Base-by-base conservation (phyloP, 805 yeast genomes). In the Starmerella lactis-condensi region DNA sequence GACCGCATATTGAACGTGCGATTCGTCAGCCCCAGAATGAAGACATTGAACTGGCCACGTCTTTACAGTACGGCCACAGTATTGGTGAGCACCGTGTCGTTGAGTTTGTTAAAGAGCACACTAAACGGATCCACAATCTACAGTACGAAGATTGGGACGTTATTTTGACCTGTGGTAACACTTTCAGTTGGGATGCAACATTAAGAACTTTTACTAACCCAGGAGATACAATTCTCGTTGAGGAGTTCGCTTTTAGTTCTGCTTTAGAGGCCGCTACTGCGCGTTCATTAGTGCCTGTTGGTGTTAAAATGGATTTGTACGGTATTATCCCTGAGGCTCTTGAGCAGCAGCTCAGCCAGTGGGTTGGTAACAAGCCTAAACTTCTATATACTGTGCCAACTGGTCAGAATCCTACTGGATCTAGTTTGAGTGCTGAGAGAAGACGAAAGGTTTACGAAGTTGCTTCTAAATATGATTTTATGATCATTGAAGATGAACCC, bases 401-500 rank as follows among this genome's bases (percentile, higher is more conserved):
- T 6, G 98, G 98, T 40, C 96, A 89, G 61, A 85, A 85, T 65
- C 98, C 98, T 41, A 83, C 95, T 13, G 98, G 98, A 23, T 72
- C 92, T 3, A 76, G 81, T 16, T 61, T 89, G 46, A 61, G 75
- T 22, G 57, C 48, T 17, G 83, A 78, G 47, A 72, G 96, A 60
- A 77, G 94, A 59, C 52, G 57, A 39, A 68, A 64, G 34, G 66
- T 89, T 43, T 83, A 82, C 57, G 64, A 67, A 38, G 51, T 85
- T 39, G 85, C 92, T 22, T 72, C 69, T 50, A 73, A 79, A 59
- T 76, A 82, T 54, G 94, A 89, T 57, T 64, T 85, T 51, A 47
- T 85, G 34, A 73, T 85, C 43, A 54, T 85, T 31, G 98, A 85
- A 60, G 98, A 85, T 54, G 98, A 89, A 58, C 98, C 98, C 33